A percentile compares a stretch with the other conserved stretches of the same genome.
Evolutionary conservation across 2,329 filamentous ascomycete species (phyloP).

Genomic region (Orbilia javanica): DNA sequence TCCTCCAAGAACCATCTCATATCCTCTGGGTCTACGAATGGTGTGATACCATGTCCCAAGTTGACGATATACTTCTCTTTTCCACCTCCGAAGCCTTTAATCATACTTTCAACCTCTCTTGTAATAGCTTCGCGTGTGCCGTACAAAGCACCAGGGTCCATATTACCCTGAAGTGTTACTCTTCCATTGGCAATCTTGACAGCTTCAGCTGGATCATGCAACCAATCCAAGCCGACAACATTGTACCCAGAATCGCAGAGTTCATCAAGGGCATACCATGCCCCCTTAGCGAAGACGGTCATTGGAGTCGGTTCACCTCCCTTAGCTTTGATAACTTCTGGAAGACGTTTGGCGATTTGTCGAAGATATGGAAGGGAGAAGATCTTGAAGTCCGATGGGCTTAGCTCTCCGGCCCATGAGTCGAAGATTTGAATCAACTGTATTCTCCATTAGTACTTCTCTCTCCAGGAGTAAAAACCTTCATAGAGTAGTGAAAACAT

Average conservation of each 20-base stretch:
- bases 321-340: conserved; percentile 78
- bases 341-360: conserved; percentile 85
- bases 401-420: conserved; percentile 96
- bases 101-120: conserved; percentile 84
- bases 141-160: conserved; percentile 92
- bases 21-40: conserved; percentile 92
- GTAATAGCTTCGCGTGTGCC: conserved; percentile 86
- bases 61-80: conserved; percentile 98
- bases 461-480: background rate
- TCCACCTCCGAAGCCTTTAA: conserved; percentile 82
- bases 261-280: conserved; percentile 92
- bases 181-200: conserved; percentile 82
- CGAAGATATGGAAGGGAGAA: conserved; percentile 89
- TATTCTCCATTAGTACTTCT: background rate
- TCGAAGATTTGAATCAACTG: conserved; percentile 96
- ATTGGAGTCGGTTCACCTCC: conserved; percentile 86
- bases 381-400: conserved; percentile 82
- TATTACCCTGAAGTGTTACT: conserved; percentile 91
- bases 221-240: conserved; percentile 94
- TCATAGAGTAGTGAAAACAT: conserved; percentile 59
- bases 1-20: conserved; percentile 95
- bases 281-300: conserved; percentile 98
- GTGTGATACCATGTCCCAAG: conserved; percentile 96
- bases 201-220: conserved; percentile 87
- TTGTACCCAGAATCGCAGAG: conserved; percentile 91